Conservation (phyloP, 306 rosid genomes). For the Oxytropis ochrocephala region DNA sequence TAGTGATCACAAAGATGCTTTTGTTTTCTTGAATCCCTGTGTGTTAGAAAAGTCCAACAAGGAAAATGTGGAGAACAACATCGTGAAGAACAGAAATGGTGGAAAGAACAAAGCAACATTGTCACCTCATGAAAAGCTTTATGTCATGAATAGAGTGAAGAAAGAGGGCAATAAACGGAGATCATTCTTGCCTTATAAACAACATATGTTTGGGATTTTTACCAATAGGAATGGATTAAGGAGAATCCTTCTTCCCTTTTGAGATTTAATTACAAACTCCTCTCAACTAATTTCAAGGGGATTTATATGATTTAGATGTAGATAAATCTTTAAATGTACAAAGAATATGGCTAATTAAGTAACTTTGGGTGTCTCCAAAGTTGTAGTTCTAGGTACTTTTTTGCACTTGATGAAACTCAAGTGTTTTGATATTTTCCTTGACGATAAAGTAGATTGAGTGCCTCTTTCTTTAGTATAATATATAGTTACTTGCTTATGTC, state of each 20-base stretch:
- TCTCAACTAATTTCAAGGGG: background rate
- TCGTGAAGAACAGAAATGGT: background rate
- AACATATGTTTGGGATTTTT: background rate
- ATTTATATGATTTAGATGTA: too few species aligned
- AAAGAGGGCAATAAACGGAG: slow-evolving; percentile 38
- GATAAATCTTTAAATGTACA: too few species aligned
- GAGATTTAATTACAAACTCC: background rate
- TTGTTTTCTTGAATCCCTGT: background rate
- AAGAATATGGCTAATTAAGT: too few species aligned
- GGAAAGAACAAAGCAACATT: slow-evolving; percentile 3
- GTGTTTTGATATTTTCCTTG: too few species aligned
- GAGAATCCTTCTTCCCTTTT: too few species aligned
- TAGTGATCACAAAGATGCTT: background rate
- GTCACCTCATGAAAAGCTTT: slow-evolving; percentile 44
- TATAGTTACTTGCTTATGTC: too few species aligned
- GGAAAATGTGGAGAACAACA: slow-evolving; percentile 11
- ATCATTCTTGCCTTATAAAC: slow-evolving; percentile 32
- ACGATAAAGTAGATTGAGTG: too few species aligned
- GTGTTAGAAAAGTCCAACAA: slow-evolving; percentile 27
- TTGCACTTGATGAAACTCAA: too few species aligned
- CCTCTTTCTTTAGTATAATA: too few species aligned
- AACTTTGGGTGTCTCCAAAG: too few species aligned
- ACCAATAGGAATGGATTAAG: too few species aligned
- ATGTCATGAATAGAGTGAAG: slow-evolving; percentile 37
- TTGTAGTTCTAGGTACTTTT: too few species aligned